A percentile compares a stretch with the other conserved stretches of the same genome.
Evolutionary conservation across 2,329 filamentous ascomycete genomes (phyloP).

Genomic region (Clarireedia homoeocarpa): DNA sequence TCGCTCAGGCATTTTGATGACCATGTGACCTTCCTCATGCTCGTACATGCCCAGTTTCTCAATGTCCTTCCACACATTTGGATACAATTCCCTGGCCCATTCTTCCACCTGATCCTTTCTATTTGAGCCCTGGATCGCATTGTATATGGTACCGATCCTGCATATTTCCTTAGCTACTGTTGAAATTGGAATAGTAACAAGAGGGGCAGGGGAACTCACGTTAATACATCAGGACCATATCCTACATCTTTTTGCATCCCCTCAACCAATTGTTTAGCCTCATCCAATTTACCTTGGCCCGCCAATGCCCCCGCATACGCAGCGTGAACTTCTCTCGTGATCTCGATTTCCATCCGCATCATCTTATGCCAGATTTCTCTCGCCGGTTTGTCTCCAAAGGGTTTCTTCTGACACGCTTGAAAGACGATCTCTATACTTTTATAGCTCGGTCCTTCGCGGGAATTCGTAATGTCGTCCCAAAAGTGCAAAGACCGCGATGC

Average conservation of each 20-base stretch:
- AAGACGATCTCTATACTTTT: slow-evolving; percentile 75
- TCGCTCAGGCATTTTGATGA: slow-evolving; percentile 24
- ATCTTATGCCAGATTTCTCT: slow-evolving; percentile 65
- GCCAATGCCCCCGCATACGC: slow-evolving; percentile 72
- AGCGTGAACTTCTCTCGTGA: slow-evolving; percentile 65
- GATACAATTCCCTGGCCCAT: slow-evolving; percentile 65
- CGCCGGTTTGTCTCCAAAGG: slow-evolving; percentile 50
- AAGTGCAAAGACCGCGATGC: slow-evolving; percentile 63
- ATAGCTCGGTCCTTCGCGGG: slow-evolving; percentile 79
- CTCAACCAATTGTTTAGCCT: slow-evolving; percentile 57
- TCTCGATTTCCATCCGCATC: slow-evolving; percentile 66
- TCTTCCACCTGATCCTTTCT: slow-evolving; percentile 63
- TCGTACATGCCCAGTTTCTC: slow-evolving; percentile 22
- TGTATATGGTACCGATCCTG: slow-evolving; percentile 70
- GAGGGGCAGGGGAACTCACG: slow-evolving; percentile 47
- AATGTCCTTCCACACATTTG: slow-evolving; percentile 60
- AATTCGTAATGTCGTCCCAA: slow-evolving; percentile 78
- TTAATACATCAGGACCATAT: slow-evolving; percentile 56
- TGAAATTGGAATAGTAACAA: not conserved
- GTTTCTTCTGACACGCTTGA: slow-evolving; percentile 60
- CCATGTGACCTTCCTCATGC: slow-evolving; percentile 22
- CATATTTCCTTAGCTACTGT: slow-evolving; percentile 4
- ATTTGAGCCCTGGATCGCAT: slow-evolving; percentile 57
- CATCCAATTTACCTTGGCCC: slow-evolving; percentile 61
- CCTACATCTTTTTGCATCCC: slow-evolving; percentile 61